These are phyloP conservation scores for Phytopythium montanum DNA, from an alignment of 352 stramenopile genomes.

Conservation along the genomic window DNA sequence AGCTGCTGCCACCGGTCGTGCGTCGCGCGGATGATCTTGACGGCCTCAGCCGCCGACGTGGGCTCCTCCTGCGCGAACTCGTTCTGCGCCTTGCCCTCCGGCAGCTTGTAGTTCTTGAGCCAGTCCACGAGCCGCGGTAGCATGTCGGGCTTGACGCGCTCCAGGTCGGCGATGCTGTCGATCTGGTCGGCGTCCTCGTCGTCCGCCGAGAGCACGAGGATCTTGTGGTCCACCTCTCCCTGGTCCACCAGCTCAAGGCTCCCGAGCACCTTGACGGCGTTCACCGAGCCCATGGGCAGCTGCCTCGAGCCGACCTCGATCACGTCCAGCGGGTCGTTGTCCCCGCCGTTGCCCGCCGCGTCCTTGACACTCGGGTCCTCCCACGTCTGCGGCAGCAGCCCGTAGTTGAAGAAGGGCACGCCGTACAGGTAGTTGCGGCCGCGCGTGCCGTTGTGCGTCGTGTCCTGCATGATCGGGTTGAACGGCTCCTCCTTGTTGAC, in stretches of 20 bases:
- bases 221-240: conserved; percentile 99
- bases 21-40: conserved; percentile 61
- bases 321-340: conserved; percentile 99
- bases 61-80: conserved; percentile 81
- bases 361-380: conserved; percentile 93
- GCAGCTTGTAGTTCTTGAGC: conserved; percentile 99
- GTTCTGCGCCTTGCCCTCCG: conserved; percentile 95
- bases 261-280: conserved; percentile 96
- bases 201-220: conserved; percentile 91
- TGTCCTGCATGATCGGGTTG: conserved; percentile 99
- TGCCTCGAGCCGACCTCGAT: conserved; percentile 94
- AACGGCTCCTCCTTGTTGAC: conserved; percentile 92
- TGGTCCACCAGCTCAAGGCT: conserved; percentile 98
- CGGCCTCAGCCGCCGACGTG: conserved; percentile 43
- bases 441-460: conserved; percentile 93
- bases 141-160: conserved; percentile 90
- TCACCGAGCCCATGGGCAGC: conserved; percentile 94
- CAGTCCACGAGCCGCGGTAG: conserved; percentile 91
- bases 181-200: conserved; percentile 89
- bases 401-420: conserved; percentile 99
- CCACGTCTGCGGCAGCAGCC: conserved; percentile 98
- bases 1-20: conserved; percentile 76
- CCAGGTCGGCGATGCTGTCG: conserved; percentile 87
- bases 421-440: conserved; percentile 97
- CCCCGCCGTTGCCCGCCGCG: conserved; percentile 88